Evolutionary conservation across 1,284 basidiomycete species (phyloP).

Genomic region (Xanthoconium separans): DNA sequence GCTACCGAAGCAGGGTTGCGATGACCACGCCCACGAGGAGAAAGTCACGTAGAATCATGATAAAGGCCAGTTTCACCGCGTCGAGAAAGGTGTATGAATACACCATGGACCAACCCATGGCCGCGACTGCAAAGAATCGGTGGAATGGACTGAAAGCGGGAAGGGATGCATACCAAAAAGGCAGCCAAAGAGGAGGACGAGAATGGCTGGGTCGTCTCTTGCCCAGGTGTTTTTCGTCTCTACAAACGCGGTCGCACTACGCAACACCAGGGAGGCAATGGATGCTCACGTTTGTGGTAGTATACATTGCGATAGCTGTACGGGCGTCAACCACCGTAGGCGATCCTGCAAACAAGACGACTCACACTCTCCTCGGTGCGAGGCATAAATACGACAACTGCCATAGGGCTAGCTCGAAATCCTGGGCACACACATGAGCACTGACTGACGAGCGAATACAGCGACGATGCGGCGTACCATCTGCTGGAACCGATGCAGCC

Average conservation of each 20-base stretch:
- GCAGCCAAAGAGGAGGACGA: constrained; percentile 79
- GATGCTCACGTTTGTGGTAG: constrained; percentile 76
- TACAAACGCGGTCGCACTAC: constrained; percentile 29
- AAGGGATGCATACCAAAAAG: constrained; percentile 55
- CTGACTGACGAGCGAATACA: no score
- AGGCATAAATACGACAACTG: constrained; percentile 90
- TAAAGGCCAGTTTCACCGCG: constrained; percentile 62
- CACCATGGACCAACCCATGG: constrained; percentile 82
- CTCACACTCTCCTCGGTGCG: constrained; percentile 88
- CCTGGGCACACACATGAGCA: constrained; percentile 51
- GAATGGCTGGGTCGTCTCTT: constrained; percentile 91
- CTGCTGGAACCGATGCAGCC: constrained; percentile 78
- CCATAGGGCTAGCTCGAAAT: constrained; percentile 94
- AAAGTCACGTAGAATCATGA: constrained; percentile 89
- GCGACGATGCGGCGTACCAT: constrained; percentile 56
- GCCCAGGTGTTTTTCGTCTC: constrained; percentile 99
- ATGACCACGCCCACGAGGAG: constrained; percentile 72
- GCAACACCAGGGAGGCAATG: neutral
- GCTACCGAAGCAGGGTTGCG: constrained; percentile 79
- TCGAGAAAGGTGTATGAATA: constrained; percentile 64
- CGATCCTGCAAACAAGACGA: constrained; percentile 16
- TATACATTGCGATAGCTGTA: constrained; percentile 85
- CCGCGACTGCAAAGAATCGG: constrained; percentile 53
- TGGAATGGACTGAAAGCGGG: neutral
- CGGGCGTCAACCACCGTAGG: constrained; percentile 12